Evolutionary conservation across 805 yeast genomes (phyloP).

Genomic region (Saccharomycopsis sp.): DNA sequence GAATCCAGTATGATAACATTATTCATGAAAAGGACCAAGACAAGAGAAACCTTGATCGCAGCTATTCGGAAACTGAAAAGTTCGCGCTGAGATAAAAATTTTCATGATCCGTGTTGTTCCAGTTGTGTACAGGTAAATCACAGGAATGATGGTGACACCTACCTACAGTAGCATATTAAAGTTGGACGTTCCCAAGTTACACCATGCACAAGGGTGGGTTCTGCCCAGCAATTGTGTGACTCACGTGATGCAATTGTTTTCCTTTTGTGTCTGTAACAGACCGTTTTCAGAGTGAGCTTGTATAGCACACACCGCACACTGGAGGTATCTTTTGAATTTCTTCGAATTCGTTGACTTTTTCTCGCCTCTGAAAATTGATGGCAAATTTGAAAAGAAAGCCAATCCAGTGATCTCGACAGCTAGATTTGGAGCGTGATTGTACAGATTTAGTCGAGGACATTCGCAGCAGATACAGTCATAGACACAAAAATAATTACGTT

Average conservation of each 20-base stretch:
- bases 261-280: too few relatives aligned
- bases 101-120: neutral
- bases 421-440: too few relatives aligned
- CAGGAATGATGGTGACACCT: neutral
- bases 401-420: too few relatives aligned
- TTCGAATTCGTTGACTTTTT: neutral
- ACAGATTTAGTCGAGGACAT: too few relatives aligned
- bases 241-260: neutral
- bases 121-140: neutral
- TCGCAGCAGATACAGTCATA: too few relatives aligned
- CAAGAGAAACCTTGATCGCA: neutral
- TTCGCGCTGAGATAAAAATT: neutral
- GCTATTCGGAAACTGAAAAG: neutral
- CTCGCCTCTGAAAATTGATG: neutral
- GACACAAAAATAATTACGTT: too few relatives aligned
- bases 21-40: neutral
- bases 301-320: neutral
- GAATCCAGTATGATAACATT: neutral
- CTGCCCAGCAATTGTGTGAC: neutral
- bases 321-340: neutral
- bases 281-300: neutral
- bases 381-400: too few relatives aligned
- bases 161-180: neutral
- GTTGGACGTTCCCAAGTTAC: too few relatives aligned
- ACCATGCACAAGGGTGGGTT: neutral